Evolutionary conservation across 768 basidiomycete species (phyloP).

Genomic region (Termitomyces sp.): DNA sequence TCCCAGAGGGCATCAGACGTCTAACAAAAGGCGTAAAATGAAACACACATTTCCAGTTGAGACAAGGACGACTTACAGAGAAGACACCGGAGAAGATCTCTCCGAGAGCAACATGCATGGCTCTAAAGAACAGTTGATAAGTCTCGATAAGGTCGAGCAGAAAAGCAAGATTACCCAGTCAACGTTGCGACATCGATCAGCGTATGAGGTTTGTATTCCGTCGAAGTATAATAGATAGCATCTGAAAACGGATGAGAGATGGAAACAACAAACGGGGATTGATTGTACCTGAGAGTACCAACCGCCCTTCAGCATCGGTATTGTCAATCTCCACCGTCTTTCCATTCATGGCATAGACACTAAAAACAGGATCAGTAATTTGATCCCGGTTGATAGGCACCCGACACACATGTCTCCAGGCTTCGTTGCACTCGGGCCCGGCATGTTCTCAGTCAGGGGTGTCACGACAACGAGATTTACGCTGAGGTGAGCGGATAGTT

Average conservation of each 20-base stretch:
- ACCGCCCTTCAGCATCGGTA: constrained; percentile 81
- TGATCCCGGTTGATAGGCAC: neutral
- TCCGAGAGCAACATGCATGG: constrained; percentile 71
- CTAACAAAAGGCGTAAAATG: constrained; percentile 28
- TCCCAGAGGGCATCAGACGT: constrained; percentile 76
- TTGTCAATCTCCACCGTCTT: constrained; percentile 86
- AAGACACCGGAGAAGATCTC: constrained; percentile 79
- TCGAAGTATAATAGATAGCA: constrained; percentile 79
- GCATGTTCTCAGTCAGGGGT: constrained; percentile 85
- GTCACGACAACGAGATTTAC: constrained; percentile 73
- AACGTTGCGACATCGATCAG: constrained; percentile 87
- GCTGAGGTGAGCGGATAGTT: constrained; percentile 30
- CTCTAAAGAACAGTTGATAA: constrained; percentile 35
- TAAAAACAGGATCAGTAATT: constrained; percentile 22
- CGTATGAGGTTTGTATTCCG: constrained; percentile 75
- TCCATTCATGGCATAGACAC: constrained; percentile 84
- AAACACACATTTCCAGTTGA: neutral
- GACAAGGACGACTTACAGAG: constrained; percentile 43
- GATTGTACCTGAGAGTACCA: constrained; percentile 64
- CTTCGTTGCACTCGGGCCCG: constrained; percentile 68
- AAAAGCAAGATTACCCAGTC: constrained; percentile 52
- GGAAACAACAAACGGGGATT: neutral
- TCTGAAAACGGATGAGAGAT: constrained; percentile 37
- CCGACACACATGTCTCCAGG: constrained; percentile 76
- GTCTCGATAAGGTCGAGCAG: neutral